phyloP scores from a whole-genome alignment of 2,329 filamentous ascomycete genomes.

The Colletotrichum endophyticum region DNA sequence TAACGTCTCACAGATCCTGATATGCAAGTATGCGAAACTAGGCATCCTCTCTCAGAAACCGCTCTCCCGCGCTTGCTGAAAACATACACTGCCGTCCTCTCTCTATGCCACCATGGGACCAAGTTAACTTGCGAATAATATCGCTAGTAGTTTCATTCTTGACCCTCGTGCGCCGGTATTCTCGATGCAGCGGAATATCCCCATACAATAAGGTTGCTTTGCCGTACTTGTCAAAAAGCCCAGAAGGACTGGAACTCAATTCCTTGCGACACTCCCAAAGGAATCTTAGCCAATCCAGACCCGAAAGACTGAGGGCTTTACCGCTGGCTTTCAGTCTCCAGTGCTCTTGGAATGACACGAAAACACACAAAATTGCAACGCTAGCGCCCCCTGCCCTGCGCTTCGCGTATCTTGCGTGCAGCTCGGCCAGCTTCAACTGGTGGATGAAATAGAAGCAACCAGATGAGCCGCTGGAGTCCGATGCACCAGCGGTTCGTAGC shows the following conservation, averaged over 20 bases:
- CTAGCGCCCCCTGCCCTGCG: neutral
- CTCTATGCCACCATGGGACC: neutral
- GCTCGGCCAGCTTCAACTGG: neutral
- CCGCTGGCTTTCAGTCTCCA: neutral
- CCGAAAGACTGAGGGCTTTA: neutral
- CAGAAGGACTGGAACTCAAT: neutral
- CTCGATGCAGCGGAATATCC: too few species aligned
- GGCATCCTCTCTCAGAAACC: neutral
- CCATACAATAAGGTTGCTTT: neutral
- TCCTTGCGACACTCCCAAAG: neutral
- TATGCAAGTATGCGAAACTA: neutral
- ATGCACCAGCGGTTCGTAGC: neutral
- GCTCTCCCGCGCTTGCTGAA: neutral
- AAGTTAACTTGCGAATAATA: neutral
- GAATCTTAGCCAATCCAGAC: neutral
- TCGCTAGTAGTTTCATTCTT: neutral
- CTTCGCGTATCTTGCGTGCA: neutral
- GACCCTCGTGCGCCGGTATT: neutral
- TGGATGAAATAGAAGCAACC: neutral
- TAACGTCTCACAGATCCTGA: neutral
- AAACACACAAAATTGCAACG: neutral
- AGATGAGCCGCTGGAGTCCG: neutral
- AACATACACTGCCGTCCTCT: neutral
- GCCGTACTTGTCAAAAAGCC: neutral
- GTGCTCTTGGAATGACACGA: neutral